phyloP scores from a whole-genome alignment of 2,329 filamentous ascomycete species.

The Botrytis aclada region DNA sequence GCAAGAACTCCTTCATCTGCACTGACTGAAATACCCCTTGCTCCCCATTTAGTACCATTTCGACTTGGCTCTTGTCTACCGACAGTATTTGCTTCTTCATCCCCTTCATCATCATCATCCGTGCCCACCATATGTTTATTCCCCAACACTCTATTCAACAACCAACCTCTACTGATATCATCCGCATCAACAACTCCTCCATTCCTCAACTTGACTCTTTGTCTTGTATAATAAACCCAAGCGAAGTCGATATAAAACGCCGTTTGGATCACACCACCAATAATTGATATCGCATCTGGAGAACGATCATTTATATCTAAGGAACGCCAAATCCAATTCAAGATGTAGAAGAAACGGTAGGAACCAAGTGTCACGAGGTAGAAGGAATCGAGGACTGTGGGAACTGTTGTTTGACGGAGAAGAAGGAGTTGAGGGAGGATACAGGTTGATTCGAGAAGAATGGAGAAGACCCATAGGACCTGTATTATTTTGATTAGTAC shows the following conservation, averaged over 20 bases:
- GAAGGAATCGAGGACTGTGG: conserved; percentile 95
- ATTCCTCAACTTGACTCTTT: conserved; percentile 86
- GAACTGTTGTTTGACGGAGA: conserved; percentile 89
- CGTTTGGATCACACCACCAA: conserved; percentile 88
- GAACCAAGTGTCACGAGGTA: conserved; percentile 85
- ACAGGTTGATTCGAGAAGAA: conserved; percentile 87
- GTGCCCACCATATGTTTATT: conserved; percentile 54
- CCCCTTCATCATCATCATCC: conserved; percentile 30
- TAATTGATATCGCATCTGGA: conserved; percentile 70
- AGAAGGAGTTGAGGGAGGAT: conserved; percentile 88
- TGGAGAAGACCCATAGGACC: conserved; percentile 83
- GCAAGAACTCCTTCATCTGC: conserved; percentile 60
- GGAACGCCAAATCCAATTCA: conserved; percentile 82
- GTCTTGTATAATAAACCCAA: conserved; percentile 93
- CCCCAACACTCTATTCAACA: conserved; percentile 75
- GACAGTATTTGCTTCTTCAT: conserved; percentile 29
- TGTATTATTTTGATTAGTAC: conserved; percentile 39
- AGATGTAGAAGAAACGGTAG: conserved; percentile 83
- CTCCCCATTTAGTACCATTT: conserved; percentile 49
- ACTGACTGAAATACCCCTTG: conserved; percentile 63
- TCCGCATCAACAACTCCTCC: conserved; percentile 89
- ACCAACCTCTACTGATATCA: conserved; percentile 80
- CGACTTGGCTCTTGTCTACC: conserved; percentile 16
- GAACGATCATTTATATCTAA: conserved; percentile 58
- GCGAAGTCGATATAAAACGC: conserved; percentile 90